Percentiles rank a stretch among this genome's conserved stretches.
Conservation (phyloP, 768 basidiomycete genomes). For the Kwoniella sp. region DNA sequence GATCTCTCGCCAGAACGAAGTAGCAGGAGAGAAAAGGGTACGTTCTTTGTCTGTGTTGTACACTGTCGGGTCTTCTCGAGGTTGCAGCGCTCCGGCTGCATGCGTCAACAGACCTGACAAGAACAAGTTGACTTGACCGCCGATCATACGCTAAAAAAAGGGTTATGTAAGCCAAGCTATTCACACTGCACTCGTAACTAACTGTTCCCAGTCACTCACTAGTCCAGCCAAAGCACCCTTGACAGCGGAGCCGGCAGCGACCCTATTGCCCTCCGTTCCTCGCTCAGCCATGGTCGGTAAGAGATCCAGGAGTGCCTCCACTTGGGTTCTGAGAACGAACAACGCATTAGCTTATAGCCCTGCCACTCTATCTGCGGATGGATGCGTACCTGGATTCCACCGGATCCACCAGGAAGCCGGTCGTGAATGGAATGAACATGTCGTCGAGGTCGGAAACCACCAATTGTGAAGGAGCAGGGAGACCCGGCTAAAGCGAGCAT, state of each 20-base stretch:
- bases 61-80: conserved; percentile 66
- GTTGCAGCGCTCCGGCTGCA: conserved; percentile 71
- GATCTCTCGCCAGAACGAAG: conserved; percentile 74
- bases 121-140: conserved; percentile 78
- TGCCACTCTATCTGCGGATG: no score
- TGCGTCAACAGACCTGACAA: conserved; percentile 69
- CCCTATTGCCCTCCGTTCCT: conserved; percentile 59
- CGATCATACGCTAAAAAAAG: conserved; percentile 54
- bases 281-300: conserved; percentile 67
- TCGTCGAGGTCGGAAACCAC: conserved; percentile 90
- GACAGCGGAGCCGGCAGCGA: conserved; percentile 78
- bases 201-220: no score
- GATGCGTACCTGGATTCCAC: conserved; percentile 65
- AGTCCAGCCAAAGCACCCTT: conserved; percentile 71
- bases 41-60: conserved; percentile 87
- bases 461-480: conserved; percentile 60
- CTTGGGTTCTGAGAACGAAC: conserved; percentile 65
- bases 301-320: conserved; percentile 69
- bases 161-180: no score
- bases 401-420: conserved; percentile 77
- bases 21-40: conserved; percentile 75
- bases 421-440: conserved; percentile 75
- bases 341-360: no score
- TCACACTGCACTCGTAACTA: no score
- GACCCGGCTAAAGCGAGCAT: conserved; percentile 34